Base-by-base conservation (phyloP, 768 basidiomycete species). In the Podaxis sp. region DNA sequence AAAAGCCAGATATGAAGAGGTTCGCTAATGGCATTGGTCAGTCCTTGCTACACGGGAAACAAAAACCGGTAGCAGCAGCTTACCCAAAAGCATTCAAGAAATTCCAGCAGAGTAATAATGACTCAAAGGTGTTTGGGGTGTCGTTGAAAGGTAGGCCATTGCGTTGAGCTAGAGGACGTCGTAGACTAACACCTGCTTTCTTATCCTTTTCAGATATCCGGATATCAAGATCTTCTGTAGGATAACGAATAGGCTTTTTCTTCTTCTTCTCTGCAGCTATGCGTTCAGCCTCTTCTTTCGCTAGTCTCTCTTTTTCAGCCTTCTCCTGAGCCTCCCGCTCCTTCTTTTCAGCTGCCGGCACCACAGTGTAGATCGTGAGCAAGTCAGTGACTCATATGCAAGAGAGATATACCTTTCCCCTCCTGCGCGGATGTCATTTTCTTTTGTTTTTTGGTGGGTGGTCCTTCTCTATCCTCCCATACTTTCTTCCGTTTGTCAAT, bases 11-110 rank as follows among this genome's bases (percentile, higher is more conserved):
- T 75, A 64, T 91, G 88, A 15, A 98, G 80, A 1, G 96, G 90
- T 81, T 90, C 88, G 4, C 96, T 97, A 65, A 4, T 7, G 33
- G 50, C 15, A 55, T 27, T 57, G 25, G n/a, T 68, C 47, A 63
- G 53, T 27, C 37, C 43, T 52, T 62, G 57, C 51, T 17, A 67
- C 57, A 63, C 33, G 50, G 22, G 46, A 66, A 57, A 63, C 33
- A 51, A 25, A 46, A 49, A 43, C 9, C 24, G 4, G 36, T n/a
- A 63, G 24, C 8, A 47, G 65, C 17, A 33, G 75, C 86, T 68
- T 72, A 97, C 97, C 95, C 94, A 74, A 96, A 96, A 57, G 94
- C 89, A 57, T 93, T 89, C 59, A 98, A 75, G 74, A 96, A 96
- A 74, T 93, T 95, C 96, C 96, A 99, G 8, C 86, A 79, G 89